These are phyloP conservation scores for Scheffersomyces parashehatae DNA, from an alignment of 1,139 yeast species.

Conservation along the genomic window DNA sequence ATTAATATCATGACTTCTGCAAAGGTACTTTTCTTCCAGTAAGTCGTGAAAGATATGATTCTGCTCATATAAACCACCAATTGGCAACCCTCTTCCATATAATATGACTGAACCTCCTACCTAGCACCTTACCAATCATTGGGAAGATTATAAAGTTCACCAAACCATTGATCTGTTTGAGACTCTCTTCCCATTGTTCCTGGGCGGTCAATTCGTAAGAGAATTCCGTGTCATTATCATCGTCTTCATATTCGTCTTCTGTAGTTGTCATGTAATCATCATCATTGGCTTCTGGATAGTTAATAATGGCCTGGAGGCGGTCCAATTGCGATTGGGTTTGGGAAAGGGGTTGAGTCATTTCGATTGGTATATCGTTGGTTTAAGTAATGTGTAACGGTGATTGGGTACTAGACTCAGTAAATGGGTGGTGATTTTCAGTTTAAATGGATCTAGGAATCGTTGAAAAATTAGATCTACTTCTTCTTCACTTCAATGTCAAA, in stretches of 20 bases:
- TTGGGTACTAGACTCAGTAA: no score
- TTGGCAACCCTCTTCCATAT: slow-evolving; percentile 36
- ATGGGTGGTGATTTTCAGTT: no score
- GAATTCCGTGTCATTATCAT: slow-evolving; percentile 7
- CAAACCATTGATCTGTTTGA: slow-evolving; percentile 59
- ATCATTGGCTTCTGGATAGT: background rate
- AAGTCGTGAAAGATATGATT: background rate
- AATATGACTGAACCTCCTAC: slow-evolving; percentile 51
- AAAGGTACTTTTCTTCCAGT: slow-evolving; percentile 1
- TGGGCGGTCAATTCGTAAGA: slow-evolving; percentile 45
- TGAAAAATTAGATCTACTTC: no score
- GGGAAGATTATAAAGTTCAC: slow-evolving; percentile 65
- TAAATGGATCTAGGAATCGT: no score
- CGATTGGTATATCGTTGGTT: no score
- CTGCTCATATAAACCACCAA: slow-evolving; percentile 25
- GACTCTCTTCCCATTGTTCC: slow-evolving; percentile 79
- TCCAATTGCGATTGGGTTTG: slow-evolving; percentile 1
- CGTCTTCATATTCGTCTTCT: slow-evolving; percentile 12
- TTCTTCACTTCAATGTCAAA: no score
- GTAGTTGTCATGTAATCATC: background rate
- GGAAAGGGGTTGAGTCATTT: background rate
- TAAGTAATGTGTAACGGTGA: no score
- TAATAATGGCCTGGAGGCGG: background rate
- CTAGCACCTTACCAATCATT: slow-evolving; percentile 67
- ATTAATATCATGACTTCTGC: background rate